Evolutionary conservation across 768 basidiomycete genomes (phyloP).

Genomic region (Baorangia bicolor): DNA sequence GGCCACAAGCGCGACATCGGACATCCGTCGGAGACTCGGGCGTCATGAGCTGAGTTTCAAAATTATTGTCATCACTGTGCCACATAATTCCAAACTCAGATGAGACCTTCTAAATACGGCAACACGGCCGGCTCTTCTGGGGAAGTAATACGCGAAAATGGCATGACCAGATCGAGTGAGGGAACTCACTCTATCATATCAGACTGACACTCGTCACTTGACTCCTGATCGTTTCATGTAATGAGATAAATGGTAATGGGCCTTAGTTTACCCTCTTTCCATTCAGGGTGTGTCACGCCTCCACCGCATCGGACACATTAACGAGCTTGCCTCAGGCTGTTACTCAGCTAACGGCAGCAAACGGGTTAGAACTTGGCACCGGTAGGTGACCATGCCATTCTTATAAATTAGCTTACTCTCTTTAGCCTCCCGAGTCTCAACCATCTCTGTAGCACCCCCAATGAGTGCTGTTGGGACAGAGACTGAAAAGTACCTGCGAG

Average conservation of each 20-base stretch:
- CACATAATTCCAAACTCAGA: neutral
- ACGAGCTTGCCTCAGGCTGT: neutral
- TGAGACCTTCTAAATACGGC: neutral
- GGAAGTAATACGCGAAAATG: neutral
- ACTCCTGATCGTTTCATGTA: slow-evolving; percentile 7
- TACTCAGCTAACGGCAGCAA: slow-evolving; percentile 19
- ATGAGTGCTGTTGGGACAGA: slow-evolving; percentile 22
- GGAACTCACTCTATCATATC: neutral
- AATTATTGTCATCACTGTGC: neutral
- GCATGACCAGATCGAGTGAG: neutral
- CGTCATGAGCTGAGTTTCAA: neutral
- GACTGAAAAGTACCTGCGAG: slow-evolving; percentile 34
- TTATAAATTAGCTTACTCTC: slow-evolving; percentile 22
- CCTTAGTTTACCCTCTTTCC: neutral
- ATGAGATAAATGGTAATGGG: neutral
- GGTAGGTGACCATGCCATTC: neutral
- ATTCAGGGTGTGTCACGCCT: neutral
- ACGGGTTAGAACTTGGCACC: slow-evolving; percentile 3
- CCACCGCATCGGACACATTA: neutral
- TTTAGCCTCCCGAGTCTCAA: neutral
- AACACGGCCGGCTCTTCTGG: neutral
- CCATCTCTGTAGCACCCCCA: neutral
- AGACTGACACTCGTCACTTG: neutral
- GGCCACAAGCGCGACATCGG: neutral
- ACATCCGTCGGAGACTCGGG: neutral